These are phyloP conservation scores for Eudorina sp. DNA, from an alignment of 139 green algal genomes.

Conservation along the genomic window DNA sequence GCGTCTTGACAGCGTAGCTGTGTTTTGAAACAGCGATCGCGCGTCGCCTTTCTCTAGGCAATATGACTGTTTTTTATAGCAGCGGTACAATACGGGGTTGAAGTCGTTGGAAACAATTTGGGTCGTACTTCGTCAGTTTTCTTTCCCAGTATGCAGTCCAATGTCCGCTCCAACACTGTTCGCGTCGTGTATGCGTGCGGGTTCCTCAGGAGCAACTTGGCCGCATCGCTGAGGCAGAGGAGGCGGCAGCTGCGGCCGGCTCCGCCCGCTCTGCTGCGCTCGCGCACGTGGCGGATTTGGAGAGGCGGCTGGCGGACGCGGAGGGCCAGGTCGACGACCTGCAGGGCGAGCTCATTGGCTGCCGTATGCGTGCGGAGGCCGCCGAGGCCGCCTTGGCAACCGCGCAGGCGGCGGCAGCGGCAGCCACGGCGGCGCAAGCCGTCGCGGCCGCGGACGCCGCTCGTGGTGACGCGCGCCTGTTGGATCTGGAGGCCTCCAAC, in stretches of 20 bases:
- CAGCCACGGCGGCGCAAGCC: not conserved
- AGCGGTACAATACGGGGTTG: too few relatives aligned
- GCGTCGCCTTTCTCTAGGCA: too few relatives aligned
- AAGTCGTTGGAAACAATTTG: too few relatives aligned
- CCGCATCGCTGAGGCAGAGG: not conserved
- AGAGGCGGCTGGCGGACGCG: slow-evolving; percentile 1
- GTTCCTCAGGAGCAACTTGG: slow-evolving; percentile 37
- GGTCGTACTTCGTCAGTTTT: too few relatives aligned
- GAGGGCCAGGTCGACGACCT: slow-evolving; percentile 32
- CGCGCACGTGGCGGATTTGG: not conserved
- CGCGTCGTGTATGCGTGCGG: too few relatives aligned
- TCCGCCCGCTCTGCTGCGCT: not conserved
- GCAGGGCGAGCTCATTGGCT: slow-evolving; percentile 46
- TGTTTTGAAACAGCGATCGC: too few relatives aligned
- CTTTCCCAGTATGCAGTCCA: too few relatives aligned
- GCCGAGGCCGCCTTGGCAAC: not conserved
- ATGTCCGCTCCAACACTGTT: too few relatives aligned
- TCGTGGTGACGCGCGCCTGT: not conserved
- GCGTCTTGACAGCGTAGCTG: too few relatives aligned
- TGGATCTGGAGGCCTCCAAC: slow-evolving; percentile 10
- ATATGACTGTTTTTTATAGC: too few relatives aligned
- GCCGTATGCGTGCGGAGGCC: slow-evolving; percentile 36
- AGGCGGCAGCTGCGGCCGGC: not conserved
- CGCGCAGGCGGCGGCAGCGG: not conserved
- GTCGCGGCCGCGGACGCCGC: not conserved